These are phyloP conservation scores for Paecilomyces formosus DNA, from an alignment of 2,329 filamentous ascomycete genomes.

Conservation along the genomic window DNA sequence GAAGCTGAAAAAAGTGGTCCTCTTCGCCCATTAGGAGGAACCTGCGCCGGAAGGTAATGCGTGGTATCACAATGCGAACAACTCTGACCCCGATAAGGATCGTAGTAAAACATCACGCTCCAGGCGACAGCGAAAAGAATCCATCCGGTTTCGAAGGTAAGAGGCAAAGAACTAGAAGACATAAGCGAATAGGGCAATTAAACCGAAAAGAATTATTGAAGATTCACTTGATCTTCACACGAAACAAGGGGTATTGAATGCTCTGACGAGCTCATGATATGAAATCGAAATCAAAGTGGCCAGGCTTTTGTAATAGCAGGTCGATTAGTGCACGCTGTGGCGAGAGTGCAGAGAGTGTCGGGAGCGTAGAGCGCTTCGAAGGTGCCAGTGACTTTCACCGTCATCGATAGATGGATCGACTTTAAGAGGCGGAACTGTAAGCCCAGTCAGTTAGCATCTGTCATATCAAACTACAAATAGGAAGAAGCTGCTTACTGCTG, in stretches of 20 bases:
- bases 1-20: background rate
- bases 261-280: background rate
- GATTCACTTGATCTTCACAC: background rate
- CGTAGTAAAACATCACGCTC: background rate
- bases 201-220: background rate
- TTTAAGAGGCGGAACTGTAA: background rate
- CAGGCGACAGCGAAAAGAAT: background rate
- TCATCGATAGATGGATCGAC: background rate
- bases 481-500: conserved; percentile 31
- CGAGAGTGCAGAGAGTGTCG: background rate
- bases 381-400: background rate
- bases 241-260: background rate
- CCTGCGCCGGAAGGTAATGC: background rate
- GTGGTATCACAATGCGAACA: background rate
- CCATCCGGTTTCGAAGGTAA: background rate
- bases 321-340: background rate
- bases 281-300: background rate
- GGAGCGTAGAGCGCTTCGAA: background rate
- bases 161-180: background rate
- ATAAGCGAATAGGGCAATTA: background rate
- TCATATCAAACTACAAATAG: background rate
- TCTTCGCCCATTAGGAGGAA: background rate
- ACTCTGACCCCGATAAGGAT: background rate
- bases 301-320: background rate
- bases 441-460: background rate